Percentiles rank a stretch among this genome's conserved stretches.
Evolutionary conservation across 2,329 filamentous ascomycete genomes (phyloP).

Genomic region (Erysiphe pulchra): DNA sequence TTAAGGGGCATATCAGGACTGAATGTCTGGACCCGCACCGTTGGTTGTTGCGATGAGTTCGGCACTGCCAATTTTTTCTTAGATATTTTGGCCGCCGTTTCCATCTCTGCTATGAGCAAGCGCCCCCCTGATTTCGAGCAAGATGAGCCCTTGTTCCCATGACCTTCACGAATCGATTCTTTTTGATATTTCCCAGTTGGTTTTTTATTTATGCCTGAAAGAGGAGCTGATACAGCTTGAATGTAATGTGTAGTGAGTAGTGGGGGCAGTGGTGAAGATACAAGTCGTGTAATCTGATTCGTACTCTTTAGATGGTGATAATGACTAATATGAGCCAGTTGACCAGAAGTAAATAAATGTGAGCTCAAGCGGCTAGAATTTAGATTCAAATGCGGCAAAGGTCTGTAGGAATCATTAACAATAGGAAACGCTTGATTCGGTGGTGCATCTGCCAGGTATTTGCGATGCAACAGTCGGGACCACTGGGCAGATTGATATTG

Average conservation of each 20-base stretch:
- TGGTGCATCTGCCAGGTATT: slow-evolving; percentile 10
- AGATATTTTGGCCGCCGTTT: slow-evolving; percentile 15
- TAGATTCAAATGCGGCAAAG: slow-evolving; percentile 23
- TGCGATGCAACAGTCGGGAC: slow-evolving; percentile 14
- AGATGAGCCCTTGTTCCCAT: slow-evolving; percentile 35
- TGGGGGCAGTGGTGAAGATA: slow-evolving; percentile 27
- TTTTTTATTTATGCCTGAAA: slow-evolving; percentile 27
- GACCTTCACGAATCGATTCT: slow-evolving; percentile 23
- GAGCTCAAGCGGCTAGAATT: slow-evolving; percentile 31
- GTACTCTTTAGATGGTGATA: slow-evolving; percentile 40
- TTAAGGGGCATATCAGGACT: slow-evolving; percentile 23
- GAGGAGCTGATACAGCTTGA: slow-evolving; percentile 22
- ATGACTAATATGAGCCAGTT: slow-evolving; percentile 35
- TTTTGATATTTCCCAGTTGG: slow-evolving; percentile 12
- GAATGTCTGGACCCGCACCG: slow-evolving; percentile 13
- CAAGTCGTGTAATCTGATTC: slow-evolving; percentile 22
- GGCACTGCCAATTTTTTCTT: slow-evolving; percentile 12
- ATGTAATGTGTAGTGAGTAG: slow-evolving; percentile 28
- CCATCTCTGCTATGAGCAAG: slow-evolving; percentile 33
- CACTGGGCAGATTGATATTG: slow-evolving; percentile 14
- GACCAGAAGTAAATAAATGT: slow-evolving; percentile 23
- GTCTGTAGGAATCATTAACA: slow-evolving; percentile 9
- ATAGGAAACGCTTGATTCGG: slow-evolving; percentile 4
- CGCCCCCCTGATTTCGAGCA: slow-evolving; percentile 32
- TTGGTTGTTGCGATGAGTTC: slow-evolving; percentile 7